Evolutionary conservation across 1,284 basidiomycete genomes (phyloP), one percentile per base, ranked within the genome.

Genomic region (Psilocybe mexicana): DNA sequence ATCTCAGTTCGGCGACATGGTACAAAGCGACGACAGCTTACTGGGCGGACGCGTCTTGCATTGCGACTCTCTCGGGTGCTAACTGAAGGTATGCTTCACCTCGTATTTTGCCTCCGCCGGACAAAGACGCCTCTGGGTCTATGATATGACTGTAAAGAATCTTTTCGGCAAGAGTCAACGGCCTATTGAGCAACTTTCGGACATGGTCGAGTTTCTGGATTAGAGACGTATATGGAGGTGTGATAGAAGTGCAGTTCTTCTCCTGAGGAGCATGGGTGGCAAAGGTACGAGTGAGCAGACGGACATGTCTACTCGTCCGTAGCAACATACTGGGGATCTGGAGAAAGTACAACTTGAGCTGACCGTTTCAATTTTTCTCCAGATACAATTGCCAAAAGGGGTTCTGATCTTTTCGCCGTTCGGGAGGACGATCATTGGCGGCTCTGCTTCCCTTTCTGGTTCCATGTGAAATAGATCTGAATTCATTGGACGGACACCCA

Each of bases 1-100:
- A 33, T 40, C 61, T 54, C 63, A 52, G 47, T 57, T 26, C 23
- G 49, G 25, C 49, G 55, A 54, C 8, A 43, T 48, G 42, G 49
- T 43, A 12, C 12, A 58, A 43, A 43, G 59, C 49, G 52, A 45
- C 33, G 18, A 10, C 51, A 53, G 75, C 87, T 73, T 74, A 92
- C 90, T 99, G 97, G 50, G 97, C 97, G 49, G 95, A 98, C 44
- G 97, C 97, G 76, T 98, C 95, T 74, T 99, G 97, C 94, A 99
- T 98, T 35, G 97, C 97, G 25, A 99, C 95, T 63, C 97, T 81
- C 74, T 98, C 92, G 5, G 96, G 95, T 60, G 79, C 82, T 43
- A 99, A 84, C 74, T 95, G 95, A 54, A 98, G 80, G 75, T 99
- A 98, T 26, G 87, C 82, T 73, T 96, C 88, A 40, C 96, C 96